phyloP scores from a whole-genome alignment of 2,329 filamentous ascomycete genomes.

The Pseudopithomyces maydicus region DNA sequence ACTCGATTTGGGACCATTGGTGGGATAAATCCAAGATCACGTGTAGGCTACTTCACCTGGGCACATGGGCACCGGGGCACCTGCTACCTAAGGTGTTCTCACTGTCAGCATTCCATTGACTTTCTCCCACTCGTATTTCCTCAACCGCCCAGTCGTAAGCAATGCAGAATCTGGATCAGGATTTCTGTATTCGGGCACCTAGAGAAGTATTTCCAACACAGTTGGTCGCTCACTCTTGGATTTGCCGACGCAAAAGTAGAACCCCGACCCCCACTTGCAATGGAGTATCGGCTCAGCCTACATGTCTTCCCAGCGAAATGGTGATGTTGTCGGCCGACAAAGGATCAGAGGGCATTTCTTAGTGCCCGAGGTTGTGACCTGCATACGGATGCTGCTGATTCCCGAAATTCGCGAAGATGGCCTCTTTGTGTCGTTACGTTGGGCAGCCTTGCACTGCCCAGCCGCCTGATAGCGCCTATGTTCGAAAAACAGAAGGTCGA shows the following conservation, averaged over 20 bases:
- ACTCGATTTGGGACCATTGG: conserved; percentile 7
- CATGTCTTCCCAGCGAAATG: conserved; percentile 10
- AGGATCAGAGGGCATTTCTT: conserved; percentile 34
- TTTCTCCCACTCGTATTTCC: not conserved
- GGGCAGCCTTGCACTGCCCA: conserved; percentile 12
- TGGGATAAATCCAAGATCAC: conserved; percentile 14
- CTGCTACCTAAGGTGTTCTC: not conserved
- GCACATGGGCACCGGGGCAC: not conserved
- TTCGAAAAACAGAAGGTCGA: conserved; percentile 5
- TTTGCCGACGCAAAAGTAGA: conserved; percentile 3
- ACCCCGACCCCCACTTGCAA: conserved; percentile 6
- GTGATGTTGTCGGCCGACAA: conserved; percentile 19
- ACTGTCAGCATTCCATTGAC: not conserved
- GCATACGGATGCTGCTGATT: conserved; percentile 21
- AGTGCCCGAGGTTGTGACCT: conserved; percentile 28
- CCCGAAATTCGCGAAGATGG: conserved; percentile 26
- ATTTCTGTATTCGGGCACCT: no score
- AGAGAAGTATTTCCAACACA: not conserved
- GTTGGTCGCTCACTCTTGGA: not conserved
- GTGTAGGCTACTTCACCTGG: conserved; percentile 4
- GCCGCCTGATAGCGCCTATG: conserved; percentile 2
- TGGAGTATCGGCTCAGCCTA: conserved; percentile 28
- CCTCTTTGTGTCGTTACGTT: conserved; percentile 24
- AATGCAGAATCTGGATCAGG: not conserved
- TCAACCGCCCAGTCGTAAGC: not conserved